These are phyloP conservation scores for Dalbergia oliveri DNA, from an alignment of 306 rosid species.

Conservation along the genomic window DNA sequence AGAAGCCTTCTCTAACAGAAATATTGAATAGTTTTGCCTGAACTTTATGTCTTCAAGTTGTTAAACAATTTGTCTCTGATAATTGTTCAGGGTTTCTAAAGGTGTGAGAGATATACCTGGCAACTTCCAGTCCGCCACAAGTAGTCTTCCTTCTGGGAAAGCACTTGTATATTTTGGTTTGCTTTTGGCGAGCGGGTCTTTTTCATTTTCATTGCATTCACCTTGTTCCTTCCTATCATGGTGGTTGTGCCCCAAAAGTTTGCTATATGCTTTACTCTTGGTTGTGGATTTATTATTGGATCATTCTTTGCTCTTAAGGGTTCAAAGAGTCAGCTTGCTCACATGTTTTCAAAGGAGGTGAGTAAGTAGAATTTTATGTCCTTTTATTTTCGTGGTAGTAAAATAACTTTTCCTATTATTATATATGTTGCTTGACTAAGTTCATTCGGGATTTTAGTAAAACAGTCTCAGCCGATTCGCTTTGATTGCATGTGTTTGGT, in stretches of 20 bases:
- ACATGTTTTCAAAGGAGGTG: slow-evolving; percentile 91
- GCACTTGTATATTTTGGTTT: slow-evolving; percentile 88
- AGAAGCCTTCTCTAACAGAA: slow-evolving; percentile 13
- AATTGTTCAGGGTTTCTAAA: slow-evolving; percentile 74
- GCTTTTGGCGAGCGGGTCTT: slow-evolving; percentile 82
- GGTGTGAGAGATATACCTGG: slow-evolving; percentile 97
- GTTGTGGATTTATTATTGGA: slow-evolving; percentile 85
- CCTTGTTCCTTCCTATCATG: slow-evolving; percentile 96
- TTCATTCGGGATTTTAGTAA: slow-evolving; percentile 7
- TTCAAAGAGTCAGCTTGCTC: slow-evolving; percentile 81
- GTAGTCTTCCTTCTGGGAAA: slow-evolving; percentile 86
- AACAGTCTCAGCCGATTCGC: slow-evolving; percentile 14
- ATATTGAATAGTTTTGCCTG: slow-evolving; percentile 23
- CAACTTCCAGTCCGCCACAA: slow-evolving; percentile 85
- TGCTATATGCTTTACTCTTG: slow-evolving; percentile 92
- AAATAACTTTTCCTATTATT: neutral
- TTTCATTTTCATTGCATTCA: slow-evolving; percentile 84
- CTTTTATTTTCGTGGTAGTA: slow-evolving; percentile 7
- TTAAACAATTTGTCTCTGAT: slow-evolving; percentile 29
- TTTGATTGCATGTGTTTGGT: slow-evolving; percentile 34
- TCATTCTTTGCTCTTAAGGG: slow-evolving; percentile 90
- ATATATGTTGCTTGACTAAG: slow-evolving; percentile 10
- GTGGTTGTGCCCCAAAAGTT: slow-evolving; percentile 93
- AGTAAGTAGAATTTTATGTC: slow-evolving; percentile 30
- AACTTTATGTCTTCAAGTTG: slow-evolving; percentile 7